Conservation (phyloP, 495 filamentous ascomycete genomes). For the Penicillium nucicola region DNA sequence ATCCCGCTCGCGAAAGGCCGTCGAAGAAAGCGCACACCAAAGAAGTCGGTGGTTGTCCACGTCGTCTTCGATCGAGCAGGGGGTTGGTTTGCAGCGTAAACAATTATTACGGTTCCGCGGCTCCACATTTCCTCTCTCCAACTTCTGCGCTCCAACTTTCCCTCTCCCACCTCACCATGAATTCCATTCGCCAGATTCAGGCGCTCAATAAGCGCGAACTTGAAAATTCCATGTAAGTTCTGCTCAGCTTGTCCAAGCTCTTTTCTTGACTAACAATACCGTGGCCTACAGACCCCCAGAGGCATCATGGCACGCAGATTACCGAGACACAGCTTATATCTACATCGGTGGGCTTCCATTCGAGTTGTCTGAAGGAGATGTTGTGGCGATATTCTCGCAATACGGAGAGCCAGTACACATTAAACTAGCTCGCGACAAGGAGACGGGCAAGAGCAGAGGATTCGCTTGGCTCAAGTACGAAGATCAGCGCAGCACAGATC, state of each 20-base stretch:
- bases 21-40: neutral
- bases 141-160: conserved; percentile 12
- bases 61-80: conserved; percentile 10
- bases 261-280: conserved; percentile 5
- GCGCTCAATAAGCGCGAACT: conserved; percentile 94
- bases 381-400: conserved; percentile 96
- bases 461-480: conserved; percentile 98
- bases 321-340: conserved; percentile 93
- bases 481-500: conserved; percentile 91
- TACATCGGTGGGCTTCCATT: conserved; percentile 94
- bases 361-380: conserved; percentile 91
- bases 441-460: conserved; percentile 88
- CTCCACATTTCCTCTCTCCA: conserved; percentile 22
- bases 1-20: neutral
- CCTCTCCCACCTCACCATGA: conserved; percentile 55
- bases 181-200: conserved; percentile 86
- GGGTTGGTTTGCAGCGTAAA: conserved; percentile 20
- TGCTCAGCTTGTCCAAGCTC: neutral
- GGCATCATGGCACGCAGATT: conserved; percentile 97
- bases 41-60: neutral
- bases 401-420: conserved; percentile 91
- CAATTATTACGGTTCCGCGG: conserved; percentile 31
- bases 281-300: conserved; percentile 56
- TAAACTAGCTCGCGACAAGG: conserved; percentile 88
- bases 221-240: conserved; percentile 69